Evolutionary conservation across 306 rosid genomes (phyloP).

Genomic region (Citrullus amarus): DNA sequence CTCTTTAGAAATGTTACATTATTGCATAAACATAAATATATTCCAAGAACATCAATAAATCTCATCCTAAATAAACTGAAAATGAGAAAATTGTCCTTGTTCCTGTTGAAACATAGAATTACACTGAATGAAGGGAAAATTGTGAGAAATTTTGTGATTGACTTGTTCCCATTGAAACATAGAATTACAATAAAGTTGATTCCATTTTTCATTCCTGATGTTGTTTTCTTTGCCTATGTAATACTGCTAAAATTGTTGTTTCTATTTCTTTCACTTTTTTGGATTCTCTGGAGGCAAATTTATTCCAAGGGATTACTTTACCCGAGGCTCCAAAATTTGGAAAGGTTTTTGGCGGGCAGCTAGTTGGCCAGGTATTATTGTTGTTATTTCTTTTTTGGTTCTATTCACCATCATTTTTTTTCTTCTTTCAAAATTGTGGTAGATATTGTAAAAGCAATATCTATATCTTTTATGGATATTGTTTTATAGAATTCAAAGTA

Average conservation of each 20-base stretch:
- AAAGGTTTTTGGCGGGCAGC: constrained; percentile 87
- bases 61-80: not conserved
- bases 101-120: not conserved
- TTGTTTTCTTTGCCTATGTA: not conserved
- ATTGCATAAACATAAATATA: not conserved
- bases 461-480: not conserved
- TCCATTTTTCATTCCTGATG: not conserved
- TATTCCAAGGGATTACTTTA: constrained; percentile 77
- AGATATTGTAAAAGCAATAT: not conserved
- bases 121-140: not conserved
- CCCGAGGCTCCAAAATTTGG: constrained; percentile 74
- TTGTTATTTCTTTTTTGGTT: not conserved
- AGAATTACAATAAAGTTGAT: not conserved
- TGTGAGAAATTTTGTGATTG: not conserved
- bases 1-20: not conserved
- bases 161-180: not conserved
- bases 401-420: not conserved
- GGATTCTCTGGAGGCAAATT: constrained; percentile 45
- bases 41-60: not conserved
- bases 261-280: not conserved
- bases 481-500: not conserved
- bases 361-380: constrained; percentile 51
- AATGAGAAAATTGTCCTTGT: not conserved
- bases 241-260: not conserved
- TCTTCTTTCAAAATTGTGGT: not conserved